Evolutionary conservation across 768 basidiomycete genomes (phyloP), one percentile per base, ranked within the genome.

Genomic region (Pleurotus tuber-regium): DNA sequence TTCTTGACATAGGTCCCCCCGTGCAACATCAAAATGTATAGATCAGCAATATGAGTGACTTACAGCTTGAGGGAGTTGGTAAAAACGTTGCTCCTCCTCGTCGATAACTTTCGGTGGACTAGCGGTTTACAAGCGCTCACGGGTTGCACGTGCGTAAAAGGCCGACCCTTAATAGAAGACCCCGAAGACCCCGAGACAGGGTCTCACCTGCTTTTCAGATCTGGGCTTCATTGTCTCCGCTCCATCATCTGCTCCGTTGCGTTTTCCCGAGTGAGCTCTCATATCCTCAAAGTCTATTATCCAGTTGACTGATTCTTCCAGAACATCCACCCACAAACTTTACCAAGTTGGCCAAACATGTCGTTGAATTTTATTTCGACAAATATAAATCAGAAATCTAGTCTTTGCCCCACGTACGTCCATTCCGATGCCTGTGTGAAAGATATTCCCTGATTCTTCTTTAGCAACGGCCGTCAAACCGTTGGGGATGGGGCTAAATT

Each of bases 401-500:
- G 88, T 93, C 84, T 87, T 83, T 79, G 89, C 91, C 91, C 91
- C 91, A 79, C 88, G 90, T 93, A 79, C 48, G 84, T 73, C 33
- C 48, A n/a, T n/a, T n/a, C n/a, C n/a, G n/a, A n/a, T n/a, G n/a
- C n/a, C n/a, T n/a, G n/a, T n/a, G n/a, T n/a, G n/a, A n/a, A n/a
- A n/a, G n/a, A n/a, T n/a, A n/a, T n/a, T n/a, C n/a, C n/a, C n/a
- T n/a, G n/a, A n/a, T 40, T 47, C 41, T 26, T 50, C 29, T 60
- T 31, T 67, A 93, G 91, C 91, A 92, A 92, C 90, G 91, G 89
- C 73, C 83, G 89, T 89, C 86, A 84, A 75, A 79, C 86, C 90
- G 91, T 92, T 93, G 91, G 90, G 74, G 91, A 93, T 92, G 91
- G 91, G 91, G 91, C 91, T 83, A 77, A 76, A 74, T 78, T 78